Evolutionary conservation across 371 early-diverging fungal genomes (phyloP).

Genomic region (Lichtheimia corymbifera): DNA sequence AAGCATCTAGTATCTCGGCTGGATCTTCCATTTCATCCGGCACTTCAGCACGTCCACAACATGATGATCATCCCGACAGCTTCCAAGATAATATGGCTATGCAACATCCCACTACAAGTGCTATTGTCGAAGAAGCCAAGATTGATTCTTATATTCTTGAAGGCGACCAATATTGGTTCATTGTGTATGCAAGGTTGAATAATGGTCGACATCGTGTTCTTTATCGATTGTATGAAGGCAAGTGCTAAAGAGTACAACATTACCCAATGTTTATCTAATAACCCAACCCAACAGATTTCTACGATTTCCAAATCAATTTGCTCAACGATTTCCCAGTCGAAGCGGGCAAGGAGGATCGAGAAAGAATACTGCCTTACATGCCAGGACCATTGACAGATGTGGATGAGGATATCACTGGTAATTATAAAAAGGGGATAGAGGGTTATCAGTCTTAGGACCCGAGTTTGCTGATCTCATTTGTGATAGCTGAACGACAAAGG

Average conservation of each 20-base stretch:
- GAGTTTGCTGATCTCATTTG: not conserved
- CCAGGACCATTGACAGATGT: slow-evolving; percentile 66
- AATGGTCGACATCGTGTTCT: slow-evolving; percentile 58
- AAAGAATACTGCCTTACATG: slow-evolving; percentile 75
- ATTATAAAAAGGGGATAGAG: not conserved
- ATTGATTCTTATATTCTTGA: slow-evolving; percentile 61
- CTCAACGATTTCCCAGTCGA: slow-evolving; percentile 74
- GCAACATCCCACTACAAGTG: not conserved
- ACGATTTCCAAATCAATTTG: slow-evolving; percentile 75
- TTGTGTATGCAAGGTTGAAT: slow-evolving; percentile 56
- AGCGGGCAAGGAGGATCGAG: slow-evolving; percentile 68
- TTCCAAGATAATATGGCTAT: slow-evolving; percentile 4
- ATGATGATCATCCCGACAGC: slow-evolving; percentile 10
- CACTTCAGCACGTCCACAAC: slow-evolving; percentile 8
- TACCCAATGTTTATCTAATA: not conserved
- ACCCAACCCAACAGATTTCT: slow-evolving; percentile 57
- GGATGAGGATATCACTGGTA: slow-evolving; percentile 55
- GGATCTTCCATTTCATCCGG: slow-evolving; percentile 27
- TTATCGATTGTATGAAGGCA: slow-evolving; percentile 69
- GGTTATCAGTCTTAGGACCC: not conserved
- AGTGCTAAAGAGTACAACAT: not conserved
- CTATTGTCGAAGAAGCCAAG: slow-evolving; percentile 45
- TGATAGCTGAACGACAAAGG: slow-evolving; percentile 50
- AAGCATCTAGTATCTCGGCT: slow-evolving; percentile 56
- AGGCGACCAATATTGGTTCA: slow-evolving; percentile 72